phyloP scores from a whole-genome alignment of 164 flowering plant genomes.

The Cinnamomum chago region DNA sequence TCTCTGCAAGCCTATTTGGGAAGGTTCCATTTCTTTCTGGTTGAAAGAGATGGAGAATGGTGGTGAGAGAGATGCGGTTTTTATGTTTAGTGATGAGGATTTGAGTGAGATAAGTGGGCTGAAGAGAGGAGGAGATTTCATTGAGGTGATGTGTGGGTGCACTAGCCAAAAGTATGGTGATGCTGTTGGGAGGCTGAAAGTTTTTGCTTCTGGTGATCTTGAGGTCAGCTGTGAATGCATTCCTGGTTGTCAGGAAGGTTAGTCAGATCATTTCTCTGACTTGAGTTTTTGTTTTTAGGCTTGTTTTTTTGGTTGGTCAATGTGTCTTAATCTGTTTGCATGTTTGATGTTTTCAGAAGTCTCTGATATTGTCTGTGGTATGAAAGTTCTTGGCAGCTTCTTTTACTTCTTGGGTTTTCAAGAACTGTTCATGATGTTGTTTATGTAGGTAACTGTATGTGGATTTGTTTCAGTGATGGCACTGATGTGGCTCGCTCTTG shows the following conservation, averaged over 20 bases:
- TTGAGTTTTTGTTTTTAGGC: not conserved
- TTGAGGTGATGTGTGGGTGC: constrained; percentile 84
- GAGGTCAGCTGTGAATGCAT: constrained; percentile 80
- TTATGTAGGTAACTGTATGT: constrained; percentile 34
- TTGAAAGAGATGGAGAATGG: constrained; percentile 32
- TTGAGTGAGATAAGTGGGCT: constrained; percentile 70
- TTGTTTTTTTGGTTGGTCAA: constrained; percentile 4
- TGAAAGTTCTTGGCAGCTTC: not conserved
- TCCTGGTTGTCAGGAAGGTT: constrained; percentile 65
- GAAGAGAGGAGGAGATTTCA: constrained; percentile 45
- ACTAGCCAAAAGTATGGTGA: constrained; percentile 84
- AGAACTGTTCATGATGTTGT: constrained; percentile 17
- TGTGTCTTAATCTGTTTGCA: constrained; percentile 6
- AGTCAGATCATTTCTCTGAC: constrained; percentile 10
- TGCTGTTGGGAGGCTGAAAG: constrained; percentile 87
- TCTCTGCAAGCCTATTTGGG: constrained; percentile 3
- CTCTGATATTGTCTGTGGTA: no score
- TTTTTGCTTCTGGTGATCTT: constrained; percentile 64
- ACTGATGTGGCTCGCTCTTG: constrained; percentile 16
- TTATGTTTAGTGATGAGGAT: constrained; percentile 67
- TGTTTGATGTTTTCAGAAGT: not conserved
- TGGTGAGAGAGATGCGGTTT: constrained; percentile 33
- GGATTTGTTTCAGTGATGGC: constrained; percentile 33
- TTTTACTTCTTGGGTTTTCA: constrained; percentile 9
- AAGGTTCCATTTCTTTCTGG: constrained; percentile 1